Evolutionary conservation across 495 filamentous ascomycete genomes (phyloP).

Genomic region (Tuber magnatum): DNA sequence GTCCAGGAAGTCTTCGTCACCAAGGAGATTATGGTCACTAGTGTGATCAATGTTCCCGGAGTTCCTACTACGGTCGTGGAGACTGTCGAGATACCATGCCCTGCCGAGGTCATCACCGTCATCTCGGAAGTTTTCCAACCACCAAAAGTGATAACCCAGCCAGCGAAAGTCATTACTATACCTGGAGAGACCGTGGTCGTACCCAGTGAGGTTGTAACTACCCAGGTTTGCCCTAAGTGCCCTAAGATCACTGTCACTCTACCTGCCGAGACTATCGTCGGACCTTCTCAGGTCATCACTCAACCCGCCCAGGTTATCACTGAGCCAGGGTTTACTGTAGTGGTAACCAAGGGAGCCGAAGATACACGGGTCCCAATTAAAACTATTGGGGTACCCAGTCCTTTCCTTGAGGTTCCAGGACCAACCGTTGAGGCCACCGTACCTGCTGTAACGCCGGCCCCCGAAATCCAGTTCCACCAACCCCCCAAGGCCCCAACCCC

Average conservation of each 20-base stretch:
- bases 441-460: neutral
- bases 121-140: constrained; percentile 13
- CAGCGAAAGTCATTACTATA: constrained; percentile 26
- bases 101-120: constrained; percentile 7
- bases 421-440: too few relatives aligned
- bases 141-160: constrained; percentile 24
- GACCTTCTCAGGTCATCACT: constrained; percentile 16
- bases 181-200: constrained; percentile 27
- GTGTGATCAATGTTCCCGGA: constrained; percentile 15
- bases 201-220: constrained; percentile 19
- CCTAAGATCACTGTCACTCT: constrained; percentile 15
- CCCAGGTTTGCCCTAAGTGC: constrained; percentile 16
- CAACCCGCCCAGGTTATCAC: constrained; percentile 19
- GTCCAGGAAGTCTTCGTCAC: constrained; percentile 22
- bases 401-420: too few relatives aligned
- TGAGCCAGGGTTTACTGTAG: constrained; percentile 15
- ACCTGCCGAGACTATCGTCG: constrained; percentile 24
- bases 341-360: constrained; percentile 21
- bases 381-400: too few relatives aligned
- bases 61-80: constrained; percentile 1
- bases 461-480: neutral
- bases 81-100: constrained; percentile 15
- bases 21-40: constrained; percentile 17
- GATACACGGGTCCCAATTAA: too few relatives aligned
- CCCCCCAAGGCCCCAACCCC: constrained; percentile 8